A percentile compares a stretch with the other conserved stretches of the same genome.
phyloP scores from a whole-genome alignment of 352 stramenopile species.

The Pythium aristosporum region DNA sequence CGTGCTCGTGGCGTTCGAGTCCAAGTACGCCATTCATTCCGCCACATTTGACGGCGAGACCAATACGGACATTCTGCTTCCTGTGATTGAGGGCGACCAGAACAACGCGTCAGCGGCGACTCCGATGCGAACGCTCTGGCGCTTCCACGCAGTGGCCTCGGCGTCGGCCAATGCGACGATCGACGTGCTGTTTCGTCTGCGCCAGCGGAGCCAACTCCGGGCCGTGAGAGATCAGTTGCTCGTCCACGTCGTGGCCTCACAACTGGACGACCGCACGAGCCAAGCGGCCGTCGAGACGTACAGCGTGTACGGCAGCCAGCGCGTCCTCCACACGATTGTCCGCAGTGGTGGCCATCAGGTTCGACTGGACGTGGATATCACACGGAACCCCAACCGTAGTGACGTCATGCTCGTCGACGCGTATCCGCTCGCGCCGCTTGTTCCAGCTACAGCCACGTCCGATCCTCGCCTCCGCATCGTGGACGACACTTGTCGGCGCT shows the following conservation, averaged over 20 bases:
- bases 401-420: slow-evolving; percentile 28
- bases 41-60: slow-evolving; percentile 19
- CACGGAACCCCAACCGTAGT: slow-evolving; percentile 7
- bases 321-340: slow-evolving; percentile 13
- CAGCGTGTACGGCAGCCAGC: slow-evolving; percentile 35
- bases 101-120: background rate
- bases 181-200: slow-evolving; percentile 34
- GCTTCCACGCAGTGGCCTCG: slow-evolving; percentile 20
- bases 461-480: background rate
- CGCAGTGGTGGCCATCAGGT: slow-evolving; percentile 18
- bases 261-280: background rate
- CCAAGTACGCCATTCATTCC: slow-evolving; percentile 14
- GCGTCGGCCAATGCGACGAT: slow-evolving; percentile 4
- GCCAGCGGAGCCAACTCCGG: slow-evolving; percentile 34
- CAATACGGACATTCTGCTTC: slow-evolving; percentile 10
- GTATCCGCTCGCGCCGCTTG: slow-evolving; percentile 26
- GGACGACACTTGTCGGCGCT: slow-evolving; percentile 9
- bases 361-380: slow-evolving; percentile 27
- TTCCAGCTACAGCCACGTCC: background rate
- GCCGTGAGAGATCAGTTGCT: slow-evolving; percentile 32
- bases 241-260: slow-evolving; percentile 27
- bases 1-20: slow-evolving; percentile 29
- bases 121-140: slow-evolving; percentile 24
- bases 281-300: slow-evolving; percentile 27
- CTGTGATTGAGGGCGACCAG: slow-evolving; percentile 21